Evolutionary conservation across 2,329 filamentous ascomycete species (phyloP).

Genomic region (Cryphonectria japonica): DNA sequence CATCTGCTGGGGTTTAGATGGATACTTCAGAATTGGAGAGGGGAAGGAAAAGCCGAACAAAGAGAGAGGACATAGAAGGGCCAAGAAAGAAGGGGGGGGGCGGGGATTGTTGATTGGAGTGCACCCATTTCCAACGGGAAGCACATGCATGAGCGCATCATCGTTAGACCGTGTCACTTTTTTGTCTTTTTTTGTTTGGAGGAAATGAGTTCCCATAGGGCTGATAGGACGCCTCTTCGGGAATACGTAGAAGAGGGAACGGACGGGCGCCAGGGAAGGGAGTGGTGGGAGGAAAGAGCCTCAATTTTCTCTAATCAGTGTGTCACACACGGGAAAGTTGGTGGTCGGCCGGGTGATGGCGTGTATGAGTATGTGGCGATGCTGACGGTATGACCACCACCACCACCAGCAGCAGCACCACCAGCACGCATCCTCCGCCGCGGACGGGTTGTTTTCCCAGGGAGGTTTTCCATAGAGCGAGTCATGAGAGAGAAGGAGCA

Average conservation of each 20-base stretch:
- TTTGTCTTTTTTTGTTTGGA: constrained; percentile 1
- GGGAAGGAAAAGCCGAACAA: neutral
- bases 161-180: neutral
- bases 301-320: neutral
- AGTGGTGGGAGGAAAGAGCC: neutral
- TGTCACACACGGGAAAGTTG: neutral
- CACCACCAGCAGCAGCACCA: neutral
- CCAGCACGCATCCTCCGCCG: neutral
- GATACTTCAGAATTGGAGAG: neutral
- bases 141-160: neutral
- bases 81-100: too few species aligned
- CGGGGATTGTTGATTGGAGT: neutral
- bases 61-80: too few species aligned
- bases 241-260: too few species aligned
- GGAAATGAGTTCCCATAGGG: neutral
- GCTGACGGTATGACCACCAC: neutral
- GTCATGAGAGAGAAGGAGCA: too few species aligned
- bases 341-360: too few species aligned
- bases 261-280: too few species aligned
- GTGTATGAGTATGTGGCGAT: neutral
- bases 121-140: neutral
- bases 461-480: too few species aligned
- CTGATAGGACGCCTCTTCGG: neutral
- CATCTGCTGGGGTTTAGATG: neutral
- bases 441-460: neutral